Base-by-base conservation (phyloP, 2,329 filamentous ascomycete genomes). In the Xylariomycetidae sp. region DNA sequence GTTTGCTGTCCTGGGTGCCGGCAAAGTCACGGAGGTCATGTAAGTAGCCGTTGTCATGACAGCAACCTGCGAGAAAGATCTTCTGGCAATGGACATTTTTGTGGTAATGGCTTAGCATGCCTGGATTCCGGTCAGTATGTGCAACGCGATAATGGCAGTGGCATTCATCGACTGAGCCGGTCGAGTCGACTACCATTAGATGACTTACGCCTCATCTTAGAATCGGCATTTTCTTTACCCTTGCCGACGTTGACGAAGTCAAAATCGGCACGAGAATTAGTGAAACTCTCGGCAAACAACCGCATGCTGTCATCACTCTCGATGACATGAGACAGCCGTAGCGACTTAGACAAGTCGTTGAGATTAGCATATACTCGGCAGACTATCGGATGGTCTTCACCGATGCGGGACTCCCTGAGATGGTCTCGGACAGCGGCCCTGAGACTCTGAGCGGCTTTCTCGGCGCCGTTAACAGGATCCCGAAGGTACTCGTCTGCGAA, bases 231-330 rank as follows among this genome's bases (percentile, higher is more conserved):
- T 43, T 57, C 55, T 38, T 57, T 58, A 34, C 55, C 55, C 37
- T 54, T 52, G 24, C 55, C 55, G 16, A 58, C 55, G 25, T 58
- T 58, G 43, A 57, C 47, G 41, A 57, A 58, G 37, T 58, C 55
- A 39, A 54, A 54, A 34, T 57, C 54, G 13, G 52, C 51, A 19
- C 53, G 43, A 31, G 46, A 54, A 43, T 57, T 58, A 34, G 54
- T 57, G 44, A 58, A 55, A 23, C 51, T 47, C 29, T 58, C 54
- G 6, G 53, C 54, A 43, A 58, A 58, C 10, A 47, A n/a, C 15
- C 43, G 50, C 44, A 58, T 52, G 12, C 49, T 48, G 3, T 58
- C 55, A 13, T 56, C 54, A 32, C 36, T 39, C 14, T 54, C 46
- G 38, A 54, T 55, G 43, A 56, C 38, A 37, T 47, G 47, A 31